phyloP scores from a whole-genome alignment of 768 basidiomycete species.

The Lactarius indigo region DNA sequence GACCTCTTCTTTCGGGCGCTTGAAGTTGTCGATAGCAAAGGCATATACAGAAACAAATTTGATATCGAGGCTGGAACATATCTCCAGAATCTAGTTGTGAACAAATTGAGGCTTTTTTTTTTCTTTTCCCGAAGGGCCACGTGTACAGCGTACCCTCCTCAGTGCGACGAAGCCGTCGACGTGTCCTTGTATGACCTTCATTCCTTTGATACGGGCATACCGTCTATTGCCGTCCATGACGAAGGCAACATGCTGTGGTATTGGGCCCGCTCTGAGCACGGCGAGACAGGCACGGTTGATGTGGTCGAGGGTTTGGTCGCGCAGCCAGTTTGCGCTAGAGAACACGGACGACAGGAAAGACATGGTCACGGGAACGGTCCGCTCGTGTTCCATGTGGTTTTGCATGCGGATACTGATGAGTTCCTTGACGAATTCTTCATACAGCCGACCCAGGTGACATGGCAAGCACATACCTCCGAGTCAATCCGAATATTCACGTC shows the following conservation, averaged over 20 bases:
- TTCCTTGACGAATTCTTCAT: not conserved
- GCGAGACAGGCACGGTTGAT: conserved; percentile 51
- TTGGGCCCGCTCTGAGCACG: conserved; percentile 75
- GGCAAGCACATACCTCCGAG: not conserved
- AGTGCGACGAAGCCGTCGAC: conserved; percentile 78
- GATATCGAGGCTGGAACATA: conserved; percentile 77
- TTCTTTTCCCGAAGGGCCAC: not conserved
- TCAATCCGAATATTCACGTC: not conserved
- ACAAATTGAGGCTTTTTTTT: not conserved
- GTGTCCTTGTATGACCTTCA: conserved; percentile 76
- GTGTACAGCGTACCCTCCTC: conserved; percentile 54
- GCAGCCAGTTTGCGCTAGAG: conserved; percentile 22
- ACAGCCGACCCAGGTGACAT: not conserved
- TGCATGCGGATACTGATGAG: not conserved
- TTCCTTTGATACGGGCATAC: conserved; percentile 69
- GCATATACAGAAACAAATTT: conserved; percentile 90
- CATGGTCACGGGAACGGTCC: conserved; percentile 10
- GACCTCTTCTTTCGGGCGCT: conserved; percentile 81
- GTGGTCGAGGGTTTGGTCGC: conserved; percentile 21
- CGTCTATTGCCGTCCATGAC: conserved; percentile 97
- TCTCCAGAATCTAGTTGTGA: conserved; percentile 65
- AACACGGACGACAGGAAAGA: conserved; percentile 27
- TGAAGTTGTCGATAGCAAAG: conserved; percentile 98
- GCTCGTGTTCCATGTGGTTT: conserved; percentile 1
- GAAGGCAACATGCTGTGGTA: conserved; percentile 89